Conservation (phyloP, 768 basidiomycete genomes). For the Sporobolomyces roseus region DNA sequence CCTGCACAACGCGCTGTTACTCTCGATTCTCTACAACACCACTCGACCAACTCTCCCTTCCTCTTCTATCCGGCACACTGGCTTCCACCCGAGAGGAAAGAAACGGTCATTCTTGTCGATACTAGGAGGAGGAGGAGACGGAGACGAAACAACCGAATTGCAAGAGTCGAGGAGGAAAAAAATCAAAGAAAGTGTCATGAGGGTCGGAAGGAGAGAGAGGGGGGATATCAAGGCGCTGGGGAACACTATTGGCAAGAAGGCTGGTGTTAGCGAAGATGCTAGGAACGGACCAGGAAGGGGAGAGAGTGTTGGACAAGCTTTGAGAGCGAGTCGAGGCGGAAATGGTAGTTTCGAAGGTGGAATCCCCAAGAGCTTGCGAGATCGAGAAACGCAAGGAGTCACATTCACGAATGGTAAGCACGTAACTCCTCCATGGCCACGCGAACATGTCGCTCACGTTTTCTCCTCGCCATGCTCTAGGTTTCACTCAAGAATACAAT, state of each 20-base stretch:
- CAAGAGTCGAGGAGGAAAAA: constrained; percentile 29
- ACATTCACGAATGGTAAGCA: not conserved
- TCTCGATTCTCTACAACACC: constrained; percentile 45
- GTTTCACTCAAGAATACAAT: constrained; percentile 32
- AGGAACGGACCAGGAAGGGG: not conserved
- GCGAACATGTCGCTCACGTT: no score
- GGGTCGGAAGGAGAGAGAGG: constrained; percentile 35
- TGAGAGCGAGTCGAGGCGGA: not conserved
- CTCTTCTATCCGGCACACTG: constrained; percentile 39
- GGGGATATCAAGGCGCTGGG: constrained; percentile 31
- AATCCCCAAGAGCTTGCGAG: not conserved
- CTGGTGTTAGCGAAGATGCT: no score
- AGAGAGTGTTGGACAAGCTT: not conserved
- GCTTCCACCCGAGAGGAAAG: constrained; percentile 39
- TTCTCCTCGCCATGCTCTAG: constrained; percentile 17
- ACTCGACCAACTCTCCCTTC: constrained; percentile 42
- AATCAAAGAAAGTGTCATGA: constrained; percentile 38
- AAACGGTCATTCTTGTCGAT: constrained; percentile 20
- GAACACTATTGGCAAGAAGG: not conserved
- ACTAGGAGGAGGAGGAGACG: constrained; percentile 17
- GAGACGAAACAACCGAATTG: not conserved
- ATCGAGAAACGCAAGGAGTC: not conserved
- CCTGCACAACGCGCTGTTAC: constrained; percentile 44
- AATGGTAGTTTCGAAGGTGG: not conserved
- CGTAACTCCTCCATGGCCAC: not conserved